These are phyloP conservation scores for Talaromyces albobiverticillius DNA, from an alignment of 2,329 filamentous ascomycete genomes.

Conservation along the genomic window DNA sequence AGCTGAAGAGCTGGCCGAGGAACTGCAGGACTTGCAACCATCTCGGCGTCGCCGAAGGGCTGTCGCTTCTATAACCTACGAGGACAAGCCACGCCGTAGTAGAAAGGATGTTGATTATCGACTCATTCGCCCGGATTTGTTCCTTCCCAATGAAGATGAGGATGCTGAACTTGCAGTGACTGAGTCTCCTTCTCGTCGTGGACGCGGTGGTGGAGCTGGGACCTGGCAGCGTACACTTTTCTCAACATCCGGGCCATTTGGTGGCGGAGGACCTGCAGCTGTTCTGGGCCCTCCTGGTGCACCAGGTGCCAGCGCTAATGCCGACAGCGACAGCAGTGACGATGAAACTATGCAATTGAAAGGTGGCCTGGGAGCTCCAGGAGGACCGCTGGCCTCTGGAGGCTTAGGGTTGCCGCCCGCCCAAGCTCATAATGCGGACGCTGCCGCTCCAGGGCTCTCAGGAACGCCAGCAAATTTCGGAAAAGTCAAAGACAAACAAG, in stretches of 20 bases:
- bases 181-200: slow-evolving; percentile 66
- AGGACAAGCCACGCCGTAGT: slow-evolving; percentile 51
- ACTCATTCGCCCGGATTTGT: slow-evolving; percentile 71
- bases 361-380: slow-evolving; percentile 57
- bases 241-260: slow-evolving; percentile 89
- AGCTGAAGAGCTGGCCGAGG: slow-evolving; percentile 58
- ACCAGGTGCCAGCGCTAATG: slow-evolving; percentile 68
- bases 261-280: slow-evolving; percentile 69
- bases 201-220: slow-evolving; percentile 58
- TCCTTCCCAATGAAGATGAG: slow-evolving; percentile 71
- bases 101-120: slow-evolving; percentile 78
- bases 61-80: slow-evolving; percentile 33
- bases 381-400: slow-evolving; percentile 56
- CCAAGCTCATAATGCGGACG: slow-evolving; percentile 58
- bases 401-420: slow-evolving; percentile 52
- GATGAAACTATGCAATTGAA: slow-evolving; percentile 69
- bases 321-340: slow-evolving; percentile 94
- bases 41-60: slow-evolving; percentile 34
- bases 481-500: slow-evolving; percentile 89
- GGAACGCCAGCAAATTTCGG: slow-evolving; percentile 79
- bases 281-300: slow-evolving; percentile 70
- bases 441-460: slow-evolving; percentile 52
- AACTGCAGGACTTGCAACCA: slow-evolving; percentile 53
- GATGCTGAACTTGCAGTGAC: slow-evolving; percentile 57
- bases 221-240: slow-evolving; percentile 78